These are phyloP conservation scores for Paramecium caudatum DNA, from an alignment of 73 alveolate genomes.

Conservation along the genomic window DNA sequence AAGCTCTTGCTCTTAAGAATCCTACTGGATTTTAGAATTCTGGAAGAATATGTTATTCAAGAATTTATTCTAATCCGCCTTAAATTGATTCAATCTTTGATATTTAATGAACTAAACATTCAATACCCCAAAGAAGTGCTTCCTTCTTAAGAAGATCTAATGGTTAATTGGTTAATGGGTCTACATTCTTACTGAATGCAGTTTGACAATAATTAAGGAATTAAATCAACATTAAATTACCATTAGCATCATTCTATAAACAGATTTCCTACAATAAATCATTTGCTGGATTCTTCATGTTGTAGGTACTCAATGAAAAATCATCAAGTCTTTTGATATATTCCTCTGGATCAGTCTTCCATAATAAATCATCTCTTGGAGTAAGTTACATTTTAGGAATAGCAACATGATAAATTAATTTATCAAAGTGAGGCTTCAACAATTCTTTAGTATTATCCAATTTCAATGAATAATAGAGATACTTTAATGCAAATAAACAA, in stretches of 20 bases:
- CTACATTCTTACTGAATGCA: slow-evolving; percentile 35
- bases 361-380: slow-evolving; percentile 81
- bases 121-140: slow-evolving; percentile 73
- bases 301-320: slow-evolving; percentile 65
- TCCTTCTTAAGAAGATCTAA: slow-evolving; percentile 64
- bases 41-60: slow-evolving; percentile 81
- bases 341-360: slow-evolving; percentile 85
- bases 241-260: slow-evolving; percentile 50
- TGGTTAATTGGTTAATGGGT: slow-evolving; percentile 71
- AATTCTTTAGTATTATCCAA: slow-evolving; percentile 44
- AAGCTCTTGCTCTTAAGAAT: slow-evolving; percentile 86
- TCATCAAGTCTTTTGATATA: slow-evolving; percentile 85
- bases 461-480: slow-evolving; percentile 71
- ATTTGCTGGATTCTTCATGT: slow-evolving; percentile 71
- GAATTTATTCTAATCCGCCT: slow-evolving; percentile 53
- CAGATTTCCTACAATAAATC: slow-evolving; percentile 66
- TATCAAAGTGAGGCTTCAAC: slow-evolving; percentile 80
- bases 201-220: slow-evolving; percentile 33
- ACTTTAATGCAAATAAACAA: slow-evolving; percentile 79
- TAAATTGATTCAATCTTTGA: slow-evolving; percentile 49
- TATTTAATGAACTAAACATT: slow-evolving; percentile 38
- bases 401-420: slow-evolving; percentile 78
- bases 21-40: slow-evolving; percentile 83
- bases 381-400: slow-evolving; percentile 81
- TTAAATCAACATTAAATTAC: slow-evolving; percentile 30